Conservation (phyloP, 352 stramenopile species). For the Thraustochytrium striatum region DNA sequence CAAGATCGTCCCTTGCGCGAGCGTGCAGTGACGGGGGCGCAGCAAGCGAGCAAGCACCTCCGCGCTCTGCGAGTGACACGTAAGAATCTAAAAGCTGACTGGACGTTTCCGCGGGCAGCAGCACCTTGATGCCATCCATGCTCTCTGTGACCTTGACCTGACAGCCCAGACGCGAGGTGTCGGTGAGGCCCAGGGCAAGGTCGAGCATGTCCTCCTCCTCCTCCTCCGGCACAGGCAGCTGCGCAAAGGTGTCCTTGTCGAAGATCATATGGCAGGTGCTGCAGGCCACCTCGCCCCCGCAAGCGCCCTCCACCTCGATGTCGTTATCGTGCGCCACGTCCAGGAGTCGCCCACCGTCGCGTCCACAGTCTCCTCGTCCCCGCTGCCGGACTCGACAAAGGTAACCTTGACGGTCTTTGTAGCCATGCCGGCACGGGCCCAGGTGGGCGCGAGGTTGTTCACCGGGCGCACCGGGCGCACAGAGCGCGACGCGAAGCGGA, state of each 20-base stretch:
- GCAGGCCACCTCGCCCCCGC: slow-evolving; percentile 83
- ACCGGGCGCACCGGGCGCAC: too few species aligned
- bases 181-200: slow-evolving; percentile 83
- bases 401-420: too few species aligned
- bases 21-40: background rate
- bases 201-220: slow-evolving; percentile 94
- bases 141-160: slow-evolving; percentile 80
- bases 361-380: too few species aligned
- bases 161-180: slow-evolving; percentile 83
- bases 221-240: slow-evolving; percentile 76
- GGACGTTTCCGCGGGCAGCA: slow-evolving; percentile 75
- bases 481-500: too few species aligned
- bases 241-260: slow-evolving; percentile 76
- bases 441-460: too few species aligned
- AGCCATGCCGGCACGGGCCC: too few species aligned
- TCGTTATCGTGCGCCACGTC: slow-evolving; percentile 86
- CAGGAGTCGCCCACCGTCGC: slow-evolving; percentile 71
- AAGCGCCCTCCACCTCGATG: slow-evolving; percentile 86
- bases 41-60: background rate
- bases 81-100: slow-evolving; percentile 68
- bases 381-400: too few species aligned
- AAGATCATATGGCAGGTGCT: slow-evolving; percentile 89
- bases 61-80: background rate
- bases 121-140: slow-evolving; percentile 75
- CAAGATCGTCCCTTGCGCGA: background rate